Percentiles rank a stretch among this genome's conserved stretches.
Evolutionary conservation across 345 rosid species (phyloP).

Genomic region (Syzygium aqueum): DNA sequence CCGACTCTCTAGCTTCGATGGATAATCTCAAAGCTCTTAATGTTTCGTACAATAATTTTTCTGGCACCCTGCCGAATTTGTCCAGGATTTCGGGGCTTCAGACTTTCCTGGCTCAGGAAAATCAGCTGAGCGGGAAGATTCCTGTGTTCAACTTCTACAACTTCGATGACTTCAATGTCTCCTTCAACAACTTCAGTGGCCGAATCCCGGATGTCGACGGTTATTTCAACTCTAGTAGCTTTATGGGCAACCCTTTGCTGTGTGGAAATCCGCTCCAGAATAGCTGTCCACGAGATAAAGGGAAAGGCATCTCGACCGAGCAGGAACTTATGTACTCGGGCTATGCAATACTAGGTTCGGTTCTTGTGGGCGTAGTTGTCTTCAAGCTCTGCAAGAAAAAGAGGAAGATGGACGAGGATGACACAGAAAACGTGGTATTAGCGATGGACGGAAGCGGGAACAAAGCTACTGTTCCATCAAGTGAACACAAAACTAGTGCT

Average conservation of each 20-base stretch:
- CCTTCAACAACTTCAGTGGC: conserved; percentile 43
- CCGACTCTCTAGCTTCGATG: conserved; percentile 22
- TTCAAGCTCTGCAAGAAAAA: conserved; percentile 8
- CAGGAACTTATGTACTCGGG: conserved; percentile 36
- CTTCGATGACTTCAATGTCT: conserved; percentile 38
- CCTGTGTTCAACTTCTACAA: conserved; percentile 34
- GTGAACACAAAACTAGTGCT: background rate
- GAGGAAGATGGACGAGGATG: conserved; percentile 4
- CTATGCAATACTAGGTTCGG: conserved; percentile 20
- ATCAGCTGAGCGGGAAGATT: conserved; percentile 34
- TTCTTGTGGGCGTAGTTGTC: conserved; percentile 7
- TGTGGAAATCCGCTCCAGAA: conserved; percentile 28
- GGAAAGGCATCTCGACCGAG: conserved; percentile 7
- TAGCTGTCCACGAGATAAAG: conserved; percentile 8
- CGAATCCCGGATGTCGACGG: conserved; percentile 19
- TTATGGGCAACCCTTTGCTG: conserved; percentile 29
- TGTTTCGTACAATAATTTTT: conserved; percentile 34
- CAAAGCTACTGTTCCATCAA: conserved; percentile 8
- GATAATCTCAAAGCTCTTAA: conserved; percentile 32
- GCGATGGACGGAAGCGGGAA: conserved; percentile 13
- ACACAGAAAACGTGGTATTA: conserved; percentile 5
- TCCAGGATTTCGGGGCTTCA: conserved; percentile 26
- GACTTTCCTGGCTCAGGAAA: conserved; percentile 30
- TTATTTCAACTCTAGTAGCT: conserved; percentile 13
- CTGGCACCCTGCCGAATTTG: conserved; percentile 33